Base-by-base conservation (phyloP, 163 green algal genomes). In the Chlamydomonas reinhardtii region DNA sequence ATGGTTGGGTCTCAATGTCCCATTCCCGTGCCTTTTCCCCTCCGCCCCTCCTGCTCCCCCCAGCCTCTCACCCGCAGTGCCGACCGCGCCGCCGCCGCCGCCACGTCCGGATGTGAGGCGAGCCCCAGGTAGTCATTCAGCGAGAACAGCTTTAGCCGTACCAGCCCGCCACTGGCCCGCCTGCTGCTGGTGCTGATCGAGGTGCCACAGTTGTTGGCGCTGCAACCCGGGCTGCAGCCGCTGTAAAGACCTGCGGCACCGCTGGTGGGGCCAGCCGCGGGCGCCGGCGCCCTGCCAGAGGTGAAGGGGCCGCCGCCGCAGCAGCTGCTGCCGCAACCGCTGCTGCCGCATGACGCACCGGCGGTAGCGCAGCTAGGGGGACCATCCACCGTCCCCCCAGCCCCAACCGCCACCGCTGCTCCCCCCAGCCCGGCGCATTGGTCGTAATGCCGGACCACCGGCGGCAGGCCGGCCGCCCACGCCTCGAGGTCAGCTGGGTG, bases 81-180 rank as follows among this genome's bases (percentile, higher is more conserved):
- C 2, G 71, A 59, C 56, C 59, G 12, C 4, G 94, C 94, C 5
- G 92, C 91, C 34, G 96, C 96, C 14, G 64, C n/a, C n/a, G 92
- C 86, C 34, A 98, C 91, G 24, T 91, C 89, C 0, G 93, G 93
- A 91, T 99, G 97, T 0, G 89, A 93, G 17, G 94, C 96, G 22
- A 99, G 91, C 0, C 97, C 97, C 39, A 99, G 77, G 85, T 99
- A 99, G 85, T 99, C 97, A 82, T 99, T 99, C 12, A 94, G 74
- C 43, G 90, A 94, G 82, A 99, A 99, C 16, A 98, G 94, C 48
- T 78, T 91, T 2, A 98, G 66, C 27, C 71, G 59, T 2, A 59
- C 20, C 61, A 62, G 56, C 20, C n/a, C n/a, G n/a, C n/a, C n/a
- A n/a, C n/a, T n/a, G n/a, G 37, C 16, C 14, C 32, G 37, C 9